These are phyloP conservation scores for Pelargonium cotyledonis DNA, from an alignment of 441 rosid species.

Conservation along the genomic window DNA sequence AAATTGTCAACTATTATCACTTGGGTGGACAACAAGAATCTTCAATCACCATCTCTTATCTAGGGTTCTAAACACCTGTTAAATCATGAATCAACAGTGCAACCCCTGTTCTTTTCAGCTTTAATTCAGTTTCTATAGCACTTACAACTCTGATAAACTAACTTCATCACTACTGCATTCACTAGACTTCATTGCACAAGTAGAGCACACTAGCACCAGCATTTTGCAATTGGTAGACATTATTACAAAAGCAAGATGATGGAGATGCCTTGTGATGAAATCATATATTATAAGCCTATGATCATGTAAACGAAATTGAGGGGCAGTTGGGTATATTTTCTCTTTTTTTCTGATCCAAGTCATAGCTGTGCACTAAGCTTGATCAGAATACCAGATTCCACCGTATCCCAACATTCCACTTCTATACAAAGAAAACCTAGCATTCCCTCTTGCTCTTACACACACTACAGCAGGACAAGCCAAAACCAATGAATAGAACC, in stretches of 20 bases:
- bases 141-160: background rate
- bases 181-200: too few relatives aligned
- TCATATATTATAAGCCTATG: too few relatives aligned
- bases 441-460: background rate
- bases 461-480: background rate
- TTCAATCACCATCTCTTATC: too few relatives aligned
- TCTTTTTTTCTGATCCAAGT: too few relatives aligned
- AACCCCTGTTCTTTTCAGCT: background rate
- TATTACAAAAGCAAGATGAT: too few relatives aligned
- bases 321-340: too few relatives aligned
- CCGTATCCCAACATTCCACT: background rate
- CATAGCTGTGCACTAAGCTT: too few relatives aligned
- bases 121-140: background rate
- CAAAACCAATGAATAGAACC: background rate
- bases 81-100: background rate
- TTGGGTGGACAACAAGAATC: background rate
- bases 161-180: background rate
- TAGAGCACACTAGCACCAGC: too few relatives aligned
- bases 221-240: too few relatives aligned
- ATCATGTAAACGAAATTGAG: too few relatives aligned
- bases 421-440: background rate
- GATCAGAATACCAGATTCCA: background rate
- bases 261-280: too few relatives aligned
- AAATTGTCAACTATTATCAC: background rate
- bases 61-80: too few relatives aligned